A percentile compares a stretch with the other conserved stretches of the same genome.
These are phyloP conservation scores for Nannizzia gypsea DNA, from an alignment of 2,329 filamentous ascomycete genomes.

Conservation along the genomic window DNA sequence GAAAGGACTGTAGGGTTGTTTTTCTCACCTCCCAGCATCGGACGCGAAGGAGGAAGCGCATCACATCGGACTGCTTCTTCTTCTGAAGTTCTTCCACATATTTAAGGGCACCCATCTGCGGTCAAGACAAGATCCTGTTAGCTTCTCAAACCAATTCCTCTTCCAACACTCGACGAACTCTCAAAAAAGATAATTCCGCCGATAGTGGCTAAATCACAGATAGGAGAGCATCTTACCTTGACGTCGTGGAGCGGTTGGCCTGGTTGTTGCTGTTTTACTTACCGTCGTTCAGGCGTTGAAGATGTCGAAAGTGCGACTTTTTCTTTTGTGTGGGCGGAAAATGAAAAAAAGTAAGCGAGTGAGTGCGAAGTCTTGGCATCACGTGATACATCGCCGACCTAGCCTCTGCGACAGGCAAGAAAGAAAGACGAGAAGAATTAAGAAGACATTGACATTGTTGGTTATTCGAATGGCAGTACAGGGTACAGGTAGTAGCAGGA, in stretches of 20 bases:
- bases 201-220: background rate
- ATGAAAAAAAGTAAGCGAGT: constrained; percentile 1
- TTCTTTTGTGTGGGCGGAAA: constrained; percentile 2
- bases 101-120: constrained; percentile 97
- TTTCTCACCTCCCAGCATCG: constrained; percentile 92
- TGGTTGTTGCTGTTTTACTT: constrained; percentile 32
- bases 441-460: background rate
- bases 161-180: background rate
- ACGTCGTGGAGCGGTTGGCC: constrained; percentile 34
- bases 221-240: constrained; percentile 28
- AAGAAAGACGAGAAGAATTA: background rate
- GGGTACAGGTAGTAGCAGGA: background rate
- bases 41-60: constrained; percentile 98
- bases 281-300: constrained; percentile 22
- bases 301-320: constrained; percentile 1
- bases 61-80: constrained; percentile 99
- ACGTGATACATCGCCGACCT: background rate
- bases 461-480: too few relatives aligned
- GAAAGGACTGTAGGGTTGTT: background rate
- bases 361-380: background rate
- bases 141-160: background rate
- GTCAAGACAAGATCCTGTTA: constrained; percentile 8
- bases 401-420: background rate
- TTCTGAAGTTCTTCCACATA: constrained; percentile 99
- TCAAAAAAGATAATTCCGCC: background rate